A percentile compares a stretch with the other conserved stretches of the same genome.
Evolutionary conservation across 2,329 filamentous ascomycete genomes (phyloP).

Genomic region (Camillea tinctor): DNA sequence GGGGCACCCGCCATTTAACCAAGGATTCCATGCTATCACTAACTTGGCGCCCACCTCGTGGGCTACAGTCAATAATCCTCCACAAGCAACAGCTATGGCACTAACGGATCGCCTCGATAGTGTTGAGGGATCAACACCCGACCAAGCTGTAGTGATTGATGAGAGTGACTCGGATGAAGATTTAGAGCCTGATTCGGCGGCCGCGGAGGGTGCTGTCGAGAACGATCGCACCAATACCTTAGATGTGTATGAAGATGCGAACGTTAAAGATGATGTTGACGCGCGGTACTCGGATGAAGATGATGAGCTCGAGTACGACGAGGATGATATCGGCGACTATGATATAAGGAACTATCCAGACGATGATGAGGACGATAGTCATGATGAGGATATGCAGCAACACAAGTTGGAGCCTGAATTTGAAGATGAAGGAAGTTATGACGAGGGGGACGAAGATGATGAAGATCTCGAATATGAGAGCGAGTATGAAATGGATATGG

Average conservation of each 20-base stretch:
- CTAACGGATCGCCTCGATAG: slow-evolving; percentile 18
- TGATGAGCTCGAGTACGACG: slow-evolving; percentile 30
- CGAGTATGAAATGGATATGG: slow-evolving; percentile 22
- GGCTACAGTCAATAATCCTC: slow-evolving; percentile 26
- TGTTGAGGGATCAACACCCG: slow-evolving; percentile 18
- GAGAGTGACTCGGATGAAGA: slow-evolving; percentile 31
- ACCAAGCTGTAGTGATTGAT: slow-evolving; percentile 30
- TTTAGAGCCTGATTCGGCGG: slow-evolving; percentile 13
- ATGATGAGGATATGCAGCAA: slow-evolving; percentile 28
- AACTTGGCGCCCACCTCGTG: slow-evolving; percentile 20
- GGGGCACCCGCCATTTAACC: slow-evolving; percentile 5
- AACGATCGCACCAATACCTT: slow-evolving; percentile 15
- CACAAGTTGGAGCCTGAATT: slow-evolving; percentile 30
- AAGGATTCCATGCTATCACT: slow-evolving; percentile 1
- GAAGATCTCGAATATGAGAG: slow-evolving; percentile 17
- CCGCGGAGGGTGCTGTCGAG: slow-evolving; percentile 17
- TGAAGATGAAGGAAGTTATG: slow-evolving; percentile 26
- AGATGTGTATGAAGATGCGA: slow-evolving; percentile 26
- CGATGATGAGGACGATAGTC: slow-evolving; percentile 34
- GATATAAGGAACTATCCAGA: slow-evolving; percentile 32
- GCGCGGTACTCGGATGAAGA: slow-evolving; percentile 30
- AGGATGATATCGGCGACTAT: slow-evolving; percentile 33
- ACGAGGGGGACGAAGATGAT: slow-evolving; percentile 18
- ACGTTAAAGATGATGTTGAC: slow-evolving; percentile 26
- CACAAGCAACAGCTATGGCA: slow-evolving; percentile 11